Percentiles rank a stretch among this genome's conserved stretches.
Conservation (phyloP, 129 eudicot genomes). For the Helichrysum umbraculigerum region DNA sequence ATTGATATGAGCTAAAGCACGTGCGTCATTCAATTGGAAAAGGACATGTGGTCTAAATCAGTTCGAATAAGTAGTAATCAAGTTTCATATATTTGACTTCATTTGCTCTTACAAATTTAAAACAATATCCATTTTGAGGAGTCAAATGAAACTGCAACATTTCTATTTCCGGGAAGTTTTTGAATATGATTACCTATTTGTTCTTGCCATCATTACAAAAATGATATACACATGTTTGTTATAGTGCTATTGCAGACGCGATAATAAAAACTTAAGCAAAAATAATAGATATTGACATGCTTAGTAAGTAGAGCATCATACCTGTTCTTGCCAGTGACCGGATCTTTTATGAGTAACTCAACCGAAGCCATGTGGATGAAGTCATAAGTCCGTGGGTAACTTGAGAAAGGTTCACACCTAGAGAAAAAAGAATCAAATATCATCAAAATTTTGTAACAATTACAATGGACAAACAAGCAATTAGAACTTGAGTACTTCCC, state of each 20-base stretch:
- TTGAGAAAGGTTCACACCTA: constrained; percentile 99
- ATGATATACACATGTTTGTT: not conserved
- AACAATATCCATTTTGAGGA: not conserved
- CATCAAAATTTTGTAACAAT: too few species aligned
- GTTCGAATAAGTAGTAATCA: not conserved
- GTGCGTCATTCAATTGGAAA: not conserved
- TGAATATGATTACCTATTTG: not conserved
- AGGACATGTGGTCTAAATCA: not conserved
- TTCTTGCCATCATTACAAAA: not conserved
- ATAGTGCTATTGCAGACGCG: not conserved
- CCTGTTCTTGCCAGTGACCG: constrained; percentile 65
- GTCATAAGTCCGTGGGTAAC: constrained; percentile 92
- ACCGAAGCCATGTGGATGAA: constrained; percentile 66
- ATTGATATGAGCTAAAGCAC: not conserved
- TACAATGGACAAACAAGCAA: too few species aligned
- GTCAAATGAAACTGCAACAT: not conserved
- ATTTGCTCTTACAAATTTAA: not conserved
- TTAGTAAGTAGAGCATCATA: constrained; percentile 24
- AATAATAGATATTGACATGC: too few species aligned
- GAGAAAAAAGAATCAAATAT: not conserved
- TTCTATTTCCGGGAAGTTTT: not conserved
- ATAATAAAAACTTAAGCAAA: not conserved
- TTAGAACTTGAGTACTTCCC: too few species aligned
- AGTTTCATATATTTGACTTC: not conserved
- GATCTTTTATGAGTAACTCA: constrained; percentile 71